phyloP scores from a whole-genome alignment of 2,329 filamentous ascomycete genomes.

The Blumeriella jaapii region DNA sequence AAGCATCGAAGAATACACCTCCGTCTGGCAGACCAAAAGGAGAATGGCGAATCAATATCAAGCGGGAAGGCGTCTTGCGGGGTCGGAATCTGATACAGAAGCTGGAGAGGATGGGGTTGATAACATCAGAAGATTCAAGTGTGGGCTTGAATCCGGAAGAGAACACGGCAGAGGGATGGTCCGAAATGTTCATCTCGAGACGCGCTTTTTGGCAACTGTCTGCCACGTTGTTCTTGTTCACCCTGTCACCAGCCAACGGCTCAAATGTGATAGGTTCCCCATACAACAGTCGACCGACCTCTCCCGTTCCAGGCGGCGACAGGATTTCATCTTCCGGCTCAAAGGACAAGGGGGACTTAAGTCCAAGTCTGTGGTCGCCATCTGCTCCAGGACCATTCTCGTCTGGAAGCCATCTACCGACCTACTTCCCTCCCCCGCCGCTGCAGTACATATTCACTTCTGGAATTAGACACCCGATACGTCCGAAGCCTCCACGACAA shows the following conservation, averaged over 20 bases:
- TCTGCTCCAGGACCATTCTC: conserved; percentile 55
- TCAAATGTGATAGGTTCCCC: conserved; percentile 39
- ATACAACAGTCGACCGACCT: conserved; percentile 40
- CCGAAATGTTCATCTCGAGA: conserved; percentile 69
- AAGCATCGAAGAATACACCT: conserved; percentile 54
- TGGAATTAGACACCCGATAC: conserved; percentile 70
- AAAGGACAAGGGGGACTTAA: conserved; percentile 26
- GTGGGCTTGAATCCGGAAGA: conserved; percentile 56
- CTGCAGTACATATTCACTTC: conserved; percentile 71
- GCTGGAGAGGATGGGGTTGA: conserved; percentile 84
- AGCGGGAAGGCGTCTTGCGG: conserved; percentile 77
- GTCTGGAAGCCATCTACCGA: conserved; percentile 75
- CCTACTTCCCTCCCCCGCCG: conserved; percentile 78
- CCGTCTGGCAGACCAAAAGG: conserved; percentile 61
- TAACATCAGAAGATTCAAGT: conserved; percentile 62
- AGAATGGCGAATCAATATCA: conserved; percentile 79
- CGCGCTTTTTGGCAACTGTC: conserved; percentile 89
- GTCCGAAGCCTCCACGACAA: conserved; percentile 80
- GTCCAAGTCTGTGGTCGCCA: conserved; percentile 28
- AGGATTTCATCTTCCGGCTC: conserved; percentile 25
- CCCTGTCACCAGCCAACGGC: conserved; percentile 45
- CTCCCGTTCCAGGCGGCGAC: conserved; percentile 33
- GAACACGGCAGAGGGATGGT: conserved; percentile 56
- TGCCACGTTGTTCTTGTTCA: conserved; percentile 77
- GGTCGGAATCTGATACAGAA: conserved; percentile 74